These are phyloP conservation scores for Fusarium cyanostomum DNA, from an alignment of 2,329 filamentous ascomycete genomes.

Conservation along the genomic window DNA sequence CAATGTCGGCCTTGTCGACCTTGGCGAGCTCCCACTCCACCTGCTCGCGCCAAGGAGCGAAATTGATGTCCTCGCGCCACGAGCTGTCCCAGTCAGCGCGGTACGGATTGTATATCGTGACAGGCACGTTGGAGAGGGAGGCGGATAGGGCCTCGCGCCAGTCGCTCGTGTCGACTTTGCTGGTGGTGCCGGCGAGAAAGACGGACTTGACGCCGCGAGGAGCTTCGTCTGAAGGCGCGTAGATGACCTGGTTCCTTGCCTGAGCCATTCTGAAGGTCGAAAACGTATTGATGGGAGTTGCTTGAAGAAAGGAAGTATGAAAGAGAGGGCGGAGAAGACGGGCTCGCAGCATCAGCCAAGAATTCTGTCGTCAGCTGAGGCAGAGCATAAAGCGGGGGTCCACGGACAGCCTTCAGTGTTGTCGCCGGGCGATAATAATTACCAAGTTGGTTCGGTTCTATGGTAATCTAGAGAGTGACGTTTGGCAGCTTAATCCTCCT, in stretches of 20 bases:
- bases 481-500: background rate
- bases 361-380: background rate
- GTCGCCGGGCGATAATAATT: background rate
- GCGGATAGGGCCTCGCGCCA: constrained; percentile 58
- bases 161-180: constrained; percentile 46
- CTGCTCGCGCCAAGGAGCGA: constrained; percentile 58
- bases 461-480: background rate
- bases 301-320: background rate
- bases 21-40: constrained; percentile 66
- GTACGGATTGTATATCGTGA: constrained; percentile 65
- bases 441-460: background rate
- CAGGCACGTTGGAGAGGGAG: constrained; percentile 53
- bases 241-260: constrained; percentile 37
- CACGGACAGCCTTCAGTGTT: background rate
- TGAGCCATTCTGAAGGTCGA: background rate
- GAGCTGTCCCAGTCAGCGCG: constrained; percentile 61
- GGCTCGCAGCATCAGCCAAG: background rate
- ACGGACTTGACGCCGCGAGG: constrained; percentile 45
- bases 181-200: constrained; percentile 66
- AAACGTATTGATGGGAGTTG: background rate
- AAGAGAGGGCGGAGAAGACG: background rate
- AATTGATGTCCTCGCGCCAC: constrained; percentile 57
- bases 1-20: constrained; percentile 58
- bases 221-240: constrained; percentile 39
- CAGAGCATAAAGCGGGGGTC: background rate